phyloP scores from a whole-genome alignment of 805 yeast genomes.

The Kuraishia cidri region DNA sequence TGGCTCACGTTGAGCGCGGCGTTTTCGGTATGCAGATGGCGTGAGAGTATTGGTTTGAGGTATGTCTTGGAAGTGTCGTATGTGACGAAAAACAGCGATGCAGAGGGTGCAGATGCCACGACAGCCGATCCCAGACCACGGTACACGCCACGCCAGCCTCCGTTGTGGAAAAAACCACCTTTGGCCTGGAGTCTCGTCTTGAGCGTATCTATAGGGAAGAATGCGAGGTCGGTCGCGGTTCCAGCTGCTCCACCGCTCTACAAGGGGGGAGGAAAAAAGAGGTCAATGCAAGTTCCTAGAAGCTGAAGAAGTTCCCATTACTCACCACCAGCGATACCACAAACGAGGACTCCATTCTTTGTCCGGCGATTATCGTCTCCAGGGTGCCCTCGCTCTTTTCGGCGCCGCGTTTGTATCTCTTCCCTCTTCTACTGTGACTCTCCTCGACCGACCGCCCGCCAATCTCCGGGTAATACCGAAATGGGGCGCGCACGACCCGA shows the following conservation, averaged over 20 bases:
- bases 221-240: conserved; percentile 86
- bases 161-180: conserved; percentile 89
- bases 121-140: conserved; percentile 90
- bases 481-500: too few species aligned
- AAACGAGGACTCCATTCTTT: conserved; percentile 6
- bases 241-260: conserved; percentile 93
- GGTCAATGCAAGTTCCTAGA: too few species aligned
- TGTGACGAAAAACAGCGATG: conserved; percentile 69
- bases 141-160: conserved; percentile 89
- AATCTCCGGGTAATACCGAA: too few species aligned
- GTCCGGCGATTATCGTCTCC: too few species aligned
- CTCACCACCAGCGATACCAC: conserved; percentile 10
- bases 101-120: conserved; percentile 90
- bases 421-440: too few species aligned
- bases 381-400: too few species aligned
- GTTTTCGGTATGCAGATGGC: conserved; percentile 15
- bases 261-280: too few species aligned
- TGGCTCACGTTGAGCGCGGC: conserved; percentile 43
- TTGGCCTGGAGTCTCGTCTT: conserved; percentile 93
- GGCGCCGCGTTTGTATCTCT: too few species aligned
- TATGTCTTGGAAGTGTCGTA: conserved; percentile 64
- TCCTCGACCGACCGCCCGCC: too few species aligned
- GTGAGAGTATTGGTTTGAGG: conserved; percentile 13
- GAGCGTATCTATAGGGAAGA: conserved; percentile 93
- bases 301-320: too few species aligned